A percentile compares a stretch with the other conserved stretches of the same genome.
Evolutionary conservation across 225 moss, liverwort and hornwort species (phyloP).

Genomic region (Bryoerythrophyllum caledonicum): DNA sequence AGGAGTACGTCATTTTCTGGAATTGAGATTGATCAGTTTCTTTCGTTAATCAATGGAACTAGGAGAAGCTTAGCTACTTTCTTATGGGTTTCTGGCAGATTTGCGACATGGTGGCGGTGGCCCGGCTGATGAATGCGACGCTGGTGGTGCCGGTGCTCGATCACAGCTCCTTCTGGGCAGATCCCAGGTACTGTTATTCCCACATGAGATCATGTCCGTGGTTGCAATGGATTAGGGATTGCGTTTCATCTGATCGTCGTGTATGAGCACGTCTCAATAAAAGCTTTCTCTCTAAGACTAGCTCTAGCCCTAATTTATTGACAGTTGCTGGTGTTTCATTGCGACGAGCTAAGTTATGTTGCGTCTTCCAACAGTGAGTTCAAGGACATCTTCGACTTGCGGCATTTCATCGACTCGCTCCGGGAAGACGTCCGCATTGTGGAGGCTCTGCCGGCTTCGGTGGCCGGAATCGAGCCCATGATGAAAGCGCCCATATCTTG

Average conservation of each 20-base stretch:
- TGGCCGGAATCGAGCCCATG: constrained; percentile 64
- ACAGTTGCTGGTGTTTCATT: too few relatives aligned
- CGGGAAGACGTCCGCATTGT: constrained; percentile 71
- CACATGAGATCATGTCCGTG: too few relatives aligned
- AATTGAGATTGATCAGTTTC: too few relatives aligned
- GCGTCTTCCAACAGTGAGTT: constrained; percentile 61
- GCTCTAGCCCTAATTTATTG: too few relatives aligned
- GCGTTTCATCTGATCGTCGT: too few relatives aligned
- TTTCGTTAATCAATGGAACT: too few relatives aligned
- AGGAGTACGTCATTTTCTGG: constrained; percentile 42
- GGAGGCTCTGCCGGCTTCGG: constrained; percentile 68
- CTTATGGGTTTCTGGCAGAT: constrained; percentile 46
- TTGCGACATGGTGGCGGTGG: constrained; percentile 92
- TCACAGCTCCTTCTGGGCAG: constrained; percentile 93
- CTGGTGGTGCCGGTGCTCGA: constrained; percentile 82
- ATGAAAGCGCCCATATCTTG: constrained; percentile 84
- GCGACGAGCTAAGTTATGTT: neutral
- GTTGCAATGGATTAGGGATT: too few relatives aligned
- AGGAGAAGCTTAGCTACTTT: neutral
- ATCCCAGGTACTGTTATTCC: constrained; percentile 61
- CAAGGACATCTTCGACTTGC: constrained; percentile 77
- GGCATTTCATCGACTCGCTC: constrained; percentile 40
- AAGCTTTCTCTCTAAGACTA: too few relatives aligned
- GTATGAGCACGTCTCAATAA: too few relatives aligned
- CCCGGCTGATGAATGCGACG: constrained; percentile 78